Percentiles rank a stretch among this genome's conserved stretches.
Evolutionary conservation across 73 alveolate genomes (phyloP).

Genomic region (Tetrahymena borealis): DNA sequence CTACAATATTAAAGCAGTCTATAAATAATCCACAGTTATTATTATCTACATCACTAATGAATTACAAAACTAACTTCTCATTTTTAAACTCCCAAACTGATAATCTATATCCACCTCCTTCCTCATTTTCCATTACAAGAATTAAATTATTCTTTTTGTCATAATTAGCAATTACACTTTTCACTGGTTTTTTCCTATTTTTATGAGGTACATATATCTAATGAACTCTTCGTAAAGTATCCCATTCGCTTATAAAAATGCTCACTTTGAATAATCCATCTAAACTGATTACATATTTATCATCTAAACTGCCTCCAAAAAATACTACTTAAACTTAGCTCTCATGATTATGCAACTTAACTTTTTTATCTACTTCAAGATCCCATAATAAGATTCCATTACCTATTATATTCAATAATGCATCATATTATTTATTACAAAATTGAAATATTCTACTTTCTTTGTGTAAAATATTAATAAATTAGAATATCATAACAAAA

Average conservation of each 20-base stretch:
- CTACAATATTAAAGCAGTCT: not conserved
- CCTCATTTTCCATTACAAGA: not conserved
- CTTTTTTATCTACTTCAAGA: not conserved
- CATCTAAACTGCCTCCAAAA: not conserved
- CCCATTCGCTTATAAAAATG: not conserved
- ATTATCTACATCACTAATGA: not conserved
- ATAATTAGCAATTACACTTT: not conserved
- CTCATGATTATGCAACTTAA: not conserved
- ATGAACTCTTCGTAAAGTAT: not conserved
- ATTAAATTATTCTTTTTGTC: not conserved
- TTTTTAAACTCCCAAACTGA: not conserved
- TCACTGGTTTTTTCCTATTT: not conserved
- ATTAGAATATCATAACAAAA: too few species aligned
- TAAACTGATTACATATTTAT: not conserved
- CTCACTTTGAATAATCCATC: not conserved
- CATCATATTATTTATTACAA: too few species aligned
- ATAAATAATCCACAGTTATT: not conserved
- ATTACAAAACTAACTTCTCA: not conserved
- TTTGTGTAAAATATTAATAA: too few species aligned
- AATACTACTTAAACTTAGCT: not conserved
- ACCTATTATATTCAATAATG: not conserved
- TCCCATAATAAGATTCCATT: not conserved
- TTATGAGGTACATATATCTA: not conserved
- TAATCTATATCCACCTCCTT: not conserved
- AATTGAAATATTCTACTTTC: too few species aligned